These are phyloP conservation scores for Saturnispora zaruensis DNA, from an alignment of 805 yeast genomes.

Conservation along the genomic window DNA sequence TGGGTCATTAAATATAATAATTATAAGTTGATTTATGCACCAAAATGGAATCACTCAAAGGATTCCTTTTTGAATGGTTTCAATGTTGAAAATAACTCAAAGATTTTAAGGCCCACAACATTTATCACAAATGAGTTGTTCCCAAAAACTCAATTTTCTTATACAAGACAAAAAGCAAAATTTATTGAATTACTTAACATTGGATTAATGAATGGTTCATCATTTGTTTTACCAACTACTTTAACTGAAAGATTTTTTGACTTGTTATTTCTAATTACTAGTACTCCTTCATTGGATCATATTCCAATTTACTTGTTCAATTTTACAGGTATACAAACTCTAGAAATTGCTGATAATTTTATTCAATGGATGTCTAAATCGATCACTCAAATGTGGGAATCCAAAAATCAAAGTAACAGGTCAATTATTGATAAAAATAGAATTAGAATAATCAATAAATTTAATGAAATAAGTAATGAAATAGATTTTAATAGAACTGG, in stretches of 20 bases:
- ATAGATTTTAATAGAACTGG: conserved; percentile 20
- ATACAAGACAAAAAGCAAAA: conserved; percentile 53
- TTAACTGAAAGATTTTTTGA: conserved; percentile 78
- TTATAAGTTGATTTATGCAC: conserved; percentile 81
- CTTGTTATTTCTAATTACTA: conserved; percentile 37
- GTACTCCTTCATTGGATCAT: conserved; percentile 16
- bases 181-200: conserved; percentile 56
- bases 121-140: conserved; percentile 64
- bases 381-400: conserved; percentile 81
- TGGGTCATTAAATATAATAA: conserved; percentile 64
- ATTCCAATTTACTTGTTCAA: conserved; percentile 73
- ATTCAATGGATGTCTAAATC: conserved; percentile 92
- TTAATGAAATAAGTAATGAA: background rate
- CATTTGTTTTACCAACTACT: conserved; percentile 76
- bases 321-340: conserved; percentile 65
- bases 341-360: conserved; percentile 80
- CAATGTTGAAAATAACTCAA: conserved; percentile 39
- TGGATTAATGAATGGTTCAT: conserved; percentile 65
- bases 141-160: conserved; percentile 51
- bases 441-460: conserved; percentile 46
- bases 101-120: conserved; percentile 70
- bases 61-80: conserved; percentile 79
- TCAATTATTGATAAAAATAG: conserved; percentile 66
- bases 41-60: conserved; percentile 90
- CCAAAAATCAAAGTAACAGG: conserved; percentile 42